A percentile compares a stretch with the other conserved stretches of the same genome.
Evolutionary conservation across 257 asterid genomes (phyloP).

Genomic region (Solanum neorickii): DNA sequence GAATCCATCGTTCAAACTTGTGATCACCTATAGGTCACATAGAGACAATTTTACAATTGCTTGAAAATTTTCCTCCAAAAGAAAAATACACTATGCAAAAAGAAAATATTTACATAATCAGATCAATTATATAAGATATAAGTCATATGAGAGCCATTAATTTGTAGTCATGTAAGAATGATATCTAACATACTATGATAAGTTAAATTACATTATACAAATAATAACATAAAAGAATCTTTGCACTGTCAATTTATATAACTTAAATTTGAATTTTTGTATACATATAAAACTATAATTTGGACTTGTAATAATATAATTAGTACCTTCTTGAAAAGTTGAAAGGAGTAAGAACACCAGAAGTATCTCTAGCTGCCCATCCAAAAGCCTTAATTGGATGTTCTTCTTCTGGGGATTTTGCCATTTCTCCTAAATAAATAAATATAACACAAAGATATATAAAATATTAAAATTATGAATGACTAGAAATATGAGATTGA

Average conservation of each 20-base stretch:
- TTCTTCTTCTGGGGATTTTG: not conserved
- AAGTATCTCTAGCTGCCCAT: constrained; percentile 9
- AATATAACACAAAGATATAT: not conserved
- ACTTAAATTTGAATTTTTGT: not conserved
- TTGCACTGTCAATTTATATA: not conserved
- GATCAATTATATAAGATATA: not conserved
- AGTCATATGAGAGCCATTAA: not conserved
- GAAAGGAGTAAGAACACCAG: constrained; percentile 19
- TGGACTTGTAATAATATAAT: not conserved
- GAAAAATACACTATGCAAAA: not conserved
- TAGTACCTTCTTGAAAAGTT: constrained; percentile 15
- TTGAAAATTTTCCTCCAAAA: too few species aligned
- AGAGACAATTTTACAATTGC: too few species aligned
- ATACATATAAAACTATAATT: not conserved
- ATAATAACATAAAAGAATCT: too few species aligned
- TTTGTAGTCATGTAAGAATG: not conserved
- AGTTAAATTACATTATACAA: not conserved
- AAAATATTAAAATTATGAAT: not conserved
- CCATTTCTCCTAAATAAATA: not conserved
- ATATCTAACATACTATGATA: not conserved
- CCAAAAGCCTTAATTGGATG: not conserved
- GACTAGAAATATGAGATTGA: not conserved
- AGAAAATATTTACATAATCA: not conserved
- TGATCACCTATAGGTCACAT: not conserved
- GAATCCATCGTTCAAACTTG: too few species aligned